phyloP scores from a whole-genome alignment of 768 basidiomycete genomes.

The Ramaria sp. region DNA sequence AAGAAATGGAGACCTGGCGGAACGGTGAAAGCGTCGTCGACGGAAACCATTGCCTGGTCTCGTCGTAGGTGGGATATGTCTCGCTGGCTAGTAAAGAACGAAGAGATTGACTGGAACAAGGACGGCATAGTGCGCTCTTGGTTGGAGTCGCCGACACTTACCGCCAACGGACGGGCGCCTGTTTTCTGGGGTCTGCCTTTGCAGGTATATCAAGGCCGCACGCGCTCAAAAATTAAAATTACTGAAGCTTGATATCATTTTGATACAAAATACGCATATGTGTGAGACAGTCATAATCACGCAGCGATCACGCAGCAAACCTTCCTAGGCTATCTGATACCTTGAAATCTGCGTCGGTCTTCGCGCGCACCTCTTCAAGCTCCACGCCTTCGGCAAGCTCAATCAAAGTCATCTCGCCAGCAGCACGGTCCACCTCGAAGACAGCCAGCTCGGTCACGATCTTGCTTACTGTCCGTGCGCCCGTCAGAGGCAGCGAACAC shows the following conservation, averaged over 20 bases:
- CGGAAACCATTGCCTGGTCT: slow-evolving; percentile 62
- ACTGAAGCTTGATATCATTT: no score
- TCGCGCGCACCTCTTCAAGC: slow-evolving; percentile 73
- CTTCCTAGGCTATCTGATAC: slow-evolving; percentile 41
- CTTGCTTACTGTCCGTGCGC: slow-evolving; percentile 76
- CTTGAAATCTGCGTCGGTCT: slow-evolving; percentile 80
- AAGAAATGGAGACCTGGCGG: slow-evolving; percentile 36
- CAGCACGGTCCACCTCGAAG: slow-evolving; percentile 74
- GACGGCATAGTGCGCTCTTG: slow-evolving; percentile 2
- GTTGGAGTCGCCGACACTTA: neutral
- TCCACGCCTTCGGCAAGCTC: slow-evolving; percentile 82
- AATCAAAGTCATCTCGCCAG: slow-evolving; percentile 60
- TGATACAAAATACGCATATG: no score
- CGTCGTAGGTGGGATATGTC: slow-evolving; percentile 17
- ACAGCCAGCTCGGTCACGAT: slow-evolving; percentile 92
- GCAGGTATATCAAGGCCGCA: no score
- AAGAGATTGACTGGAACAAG: slow-evolving; percentile 3
- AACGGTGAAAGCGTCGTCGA: slow-evolving; percentile 83
- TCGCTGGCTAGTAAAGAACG: neutral
- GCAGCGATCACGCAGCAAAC: slow-evolving; percentile 17
- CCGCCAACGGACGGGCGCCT: neutral
- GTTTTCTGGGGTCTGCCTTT: neutral
- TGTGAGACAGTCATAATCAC: no score
- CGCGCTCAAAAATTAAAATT: no score
- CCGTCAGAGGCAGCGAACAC: slow-evolving; percentile 81